Base-by-base conservation (phyloP, 768 basidiomycete genomes). In the Leucocoprinus birnbaumii region DNA sequence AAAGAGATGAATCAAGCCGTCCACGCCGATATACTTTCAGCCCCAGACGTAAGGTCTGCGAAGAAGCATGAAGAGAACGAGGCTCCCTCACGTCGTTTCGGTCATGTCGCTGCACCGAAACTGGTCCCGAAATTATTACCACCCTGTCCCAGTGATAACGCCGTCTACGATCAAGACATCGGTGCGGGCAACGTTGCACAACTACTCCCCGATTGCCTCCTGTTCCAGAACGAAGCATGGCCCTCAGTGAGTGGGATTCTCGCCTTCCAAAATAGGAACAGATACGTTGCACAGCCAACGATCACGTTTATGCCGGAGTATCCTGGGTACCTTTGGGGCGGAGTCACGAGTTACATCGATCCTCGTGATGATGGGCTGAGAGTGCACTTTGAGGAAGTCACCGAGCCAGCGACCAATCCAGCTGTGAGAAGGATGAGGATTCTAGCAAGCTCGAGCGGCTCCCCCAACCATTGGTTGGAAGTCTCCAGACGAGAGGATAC, bases 331-430 rank as follows among this genome's bases (percentile, higher is more conserved):
- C 34, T 46, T n/a, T 47, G 52, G 52, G 52, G 44, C 0, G 52
- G 43, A 11, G 37, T 53, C 2, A 19, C 31, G 3, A 22, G 9
- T 38, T 2, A 38, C 24, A 34, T 46, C 34, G 16, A 14, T 8
- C 8, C 7, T 9, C 2, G 34, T 25, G 22, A 53, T 16, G 14
- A 16, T 25, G 5, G 14, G 3, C 25, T n/a, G 13, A 11, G 44
- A 40, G 24, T 53, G 7, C 22, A 46, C 35, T 53, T 53, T 27
- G 52, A 47, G 35, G 43, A 46, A 22, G n/a, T 37, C 7, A 14
- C 44, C 31, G 52, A 46, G 22, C 44, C 52, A 38, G 44, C 52
- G 35, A 53, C 52, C 16, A 35, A 40, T n/a, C 52, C 52, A 24
- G 34, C 44, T 10, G 35, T 19, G 43, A n/a, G 11, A 13, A 37